Base-by-base conservation (phyloP, 257 asterid species). In the Fraxinus americana region DNA sequence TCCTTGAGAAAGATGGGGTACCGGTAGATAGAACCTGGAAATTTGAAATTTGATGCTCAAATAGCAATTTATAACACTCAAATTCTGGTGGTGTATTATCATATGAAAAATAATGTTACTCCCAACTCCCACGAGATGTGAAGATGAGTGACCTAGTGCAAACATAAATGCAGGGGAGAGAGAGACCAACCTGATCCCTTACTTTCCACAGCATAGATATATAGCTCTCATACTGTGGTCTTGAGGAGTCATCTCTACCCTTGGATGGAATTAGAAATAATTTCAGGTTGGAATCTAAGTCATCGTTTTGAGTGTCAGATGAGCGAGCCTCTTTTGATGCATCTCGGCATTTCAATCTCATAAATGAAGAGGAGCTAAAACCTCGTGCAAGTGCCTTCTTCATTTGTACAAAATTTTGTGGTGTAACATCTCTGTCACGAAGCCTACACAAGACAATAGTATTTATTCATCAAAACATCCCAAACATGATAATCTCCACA, bases 21-120 rank as follows among this genome's bases (percentile, higher is more conserved):
- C 80, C 86, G 93, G 85, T 93, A 0, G 98, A 90, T 81, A 95
- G 71, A 72, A 95, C 92, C 98, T 94, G 89, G 69, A 80, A 61
- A 74, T 68, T 8, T 30, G 35, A 52, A 61, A 7, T 54, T 68
- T 7, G 0, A 43, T 21, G 25, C 36, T 36, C 35, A 43, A 43
- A 11, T 43, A 1, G n/a, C 17, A 43, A 43, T 48, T 11, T 45
- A 43, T 30, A 9, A 70, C 39, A n/a, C 14, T 7, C 1, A 43
- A 57, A 73, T 32, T 63, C 4, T 9, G 6, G 12, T 23, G 30
- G 0, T 23, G 4, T 25, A 23, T 13, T 23, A 61, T 1, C 16
- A 25, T 25, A 7, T 16, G 34, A 61, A 25, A 61, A 21, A 25
- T 57, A 57, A 52, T 52, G 63, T 17, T 16, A 9, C 0, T 52